These are phyloP conservation scores for Crithidia thermophila DNA, from an alignment of 208 protist species.

Conservation along the genomic window DNA sequence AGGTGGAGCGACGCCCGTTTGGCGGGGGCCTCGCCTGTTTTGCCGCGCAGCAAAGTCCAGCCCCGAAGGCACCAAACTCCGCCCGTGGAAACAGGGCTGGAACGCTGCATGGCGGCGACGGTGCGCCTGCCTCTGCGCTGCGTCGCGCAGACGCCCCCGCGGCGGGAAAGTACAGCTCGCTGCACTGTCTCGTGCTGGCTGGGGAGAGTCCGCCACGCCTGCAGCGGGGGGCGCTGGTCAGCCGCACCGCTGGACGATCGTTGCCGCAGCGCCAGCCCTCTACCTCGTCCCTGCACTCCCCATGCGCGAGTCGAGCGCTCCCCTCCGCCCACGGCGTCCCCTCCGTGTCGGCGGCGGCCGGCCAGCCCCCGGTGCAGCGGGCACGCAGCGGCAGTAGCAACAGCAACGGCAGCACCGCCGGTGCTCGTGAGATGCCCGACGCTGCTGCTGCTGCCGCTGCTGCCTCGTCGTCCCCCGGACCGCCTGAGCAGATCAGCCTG, in stretches of 20 bases:
- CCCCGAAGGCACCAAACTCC: not conserved
- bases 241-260: not conserved
- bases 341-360: no score
- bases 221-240: constrained; percentile 2
- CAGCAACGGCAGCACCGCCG: no score
- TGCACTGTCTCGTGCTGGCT: not conserved
- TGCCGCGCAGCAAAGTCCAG: constrained; percentile 13
- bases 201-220: not conserved
- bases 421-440: no score
- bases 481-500: no score
- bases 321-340: no score
- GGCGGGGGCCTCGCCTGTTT: constrained; percentile 15
- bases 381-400: no score
- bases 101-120: not conserved
- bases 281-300: not conserved
- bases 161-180: not conserved
- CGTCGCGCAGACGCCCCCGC: not conserved
- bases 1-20: constrained; percentile 5
- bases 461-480: no score
- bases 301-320: not conserved
- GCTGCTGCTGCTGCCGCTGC: no score
- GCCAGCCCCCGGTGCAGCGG: no score
- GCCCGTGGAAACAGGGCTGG: no score
- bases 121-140: not conserved
- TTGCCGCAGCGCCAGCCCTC: not conserved